Evolutionary conservation across 2,329 filamentous ascomycete genomes (phyloP), one percentile per base, ranked within the genome.

Genomic region (Leptosphaerulina australis): DNA sequence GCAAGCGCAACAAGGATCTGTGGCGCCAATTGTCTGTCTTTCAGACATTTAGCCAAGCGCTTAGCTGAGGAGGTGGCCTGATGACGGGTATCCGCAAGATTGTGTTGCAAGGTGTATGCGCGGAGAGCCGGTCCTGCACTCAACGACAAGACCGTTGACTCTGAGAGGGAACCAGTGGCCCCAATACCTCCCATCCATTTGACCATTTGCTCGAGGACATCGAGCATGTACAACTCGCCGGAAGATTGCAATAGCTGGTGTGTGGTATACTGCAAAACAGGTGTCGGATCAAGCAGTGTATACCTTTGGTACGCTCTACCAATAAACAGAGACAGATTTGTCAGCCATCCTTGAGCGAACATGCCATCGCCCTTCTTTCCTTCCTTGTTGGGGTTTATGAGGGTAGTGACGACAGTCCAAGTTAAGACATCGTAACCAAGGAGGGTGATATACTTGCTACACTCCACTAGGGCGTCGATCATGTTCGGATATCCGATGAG

Each of bases 401-500:
- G 78, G 8, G 83, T 81, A 66, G 86, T 95, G 74, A 99, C 84
- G 34, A 99, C 79, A 15, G 91, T 90, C 91, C 93, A 99, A 3
- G 91, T 89, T 34, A 99, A 79, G 24, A 96, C 90, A 71, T 99
- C 94, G 69, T 96, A 96, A 0, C 90, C 93, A 28, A 99, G 77
- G 45, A 90, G 86, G 1, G 93, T 96, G 62, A 97, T 97, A 70
- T 97, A 97, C 63, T 90, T 88, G 29, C 90, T 91, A 66, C 92
- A 97, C 69, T 97, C 91, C 11, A 97, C 92, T 54, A 99, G 90
- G 4, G 91, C 90, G 55, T 96, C 90, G 48, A 96, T 96, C 53
- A 99, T 82, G 68, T 97, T 99, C 68, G 88, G 89, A 70, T 99
- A 99, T 0, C 88, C 87, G 72, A 99, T 92, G 51, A 97, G 90